A percentile compares a stretch with the other conserved stretches of the same genome.
phyloP scores from a whole-genome alignment of 2,329 filamentous ascomycete species.

The Rachicladosporium sp. region DNA sequence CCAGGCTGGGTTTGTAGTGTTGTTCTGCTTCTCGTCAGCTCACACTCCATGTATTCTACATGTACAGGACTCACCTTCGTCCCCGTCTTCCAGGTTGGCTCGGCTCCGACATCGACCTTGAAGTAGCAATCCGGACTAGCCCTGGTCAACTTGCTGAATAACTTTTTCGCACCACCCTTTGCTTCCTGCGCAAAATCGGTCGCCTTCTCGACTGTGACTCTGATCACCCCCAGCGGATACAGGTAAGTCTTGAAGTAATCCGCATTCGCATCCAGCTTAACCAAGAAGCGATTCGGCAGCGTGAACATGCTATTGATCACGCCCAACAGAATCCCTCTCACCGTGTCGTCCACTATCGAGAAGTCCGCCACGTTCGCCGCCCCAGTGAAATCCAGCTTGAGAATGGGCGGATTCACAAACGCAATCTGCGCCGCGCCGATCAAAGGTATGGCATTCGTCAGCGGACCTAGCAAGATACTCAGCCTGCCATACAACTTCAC shows the following conservation, averaged over 20 bases:
- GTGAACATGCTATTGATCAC: conserved; percentile 36
- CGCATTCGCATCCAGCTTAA: conserved; percentile 35
- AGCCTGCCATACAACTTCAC: conserved; percentile 34
- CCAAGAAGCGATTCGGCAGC: conserved; percentile 38
- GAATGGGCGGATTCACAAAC: conserved; percentile 37
- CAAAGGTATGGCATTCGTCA: conserved; percentile 35
- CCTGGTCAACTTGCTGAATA: conserved; percentile 33
- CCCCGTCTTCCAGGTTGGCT: conserved; percentile 32
- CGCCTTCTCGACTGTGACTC: conserved; percentile 32
- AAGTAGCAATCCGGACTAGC: conserved; percentile 38
- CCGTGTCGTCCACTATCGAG: conserved; percentile 28
- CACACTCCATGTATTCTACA: no score
- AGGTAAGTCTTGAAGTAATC: conserved; percentile 40
- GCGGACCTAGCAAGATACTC: conserved; percentile 32
- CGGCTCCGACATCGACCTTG: conserved; percentile 33
- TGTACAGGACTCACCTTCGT: no score
- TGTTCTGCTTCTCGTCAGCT: conserved; percentile 17
- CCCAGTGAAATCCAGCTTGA: conserved; percentile 37
- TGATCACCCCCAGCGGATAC: conserved; percentile 31
- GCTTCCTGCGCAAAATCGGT: conserved; percentile 27
- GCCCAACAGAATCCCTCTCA: conserved; percentile 34
- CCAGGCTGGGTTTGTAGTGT: conserved; percentile 33
- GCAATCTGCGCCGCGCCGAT: conserved; percentile 38
- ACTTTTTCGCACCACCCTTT: conserved; percentile 27
- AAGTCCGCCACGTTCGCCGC: conserved; percentile 35